phyloP scores from a whole-genome alignment of 1,139 yeast species.

The Saccharomyces uvarum region DNA sequence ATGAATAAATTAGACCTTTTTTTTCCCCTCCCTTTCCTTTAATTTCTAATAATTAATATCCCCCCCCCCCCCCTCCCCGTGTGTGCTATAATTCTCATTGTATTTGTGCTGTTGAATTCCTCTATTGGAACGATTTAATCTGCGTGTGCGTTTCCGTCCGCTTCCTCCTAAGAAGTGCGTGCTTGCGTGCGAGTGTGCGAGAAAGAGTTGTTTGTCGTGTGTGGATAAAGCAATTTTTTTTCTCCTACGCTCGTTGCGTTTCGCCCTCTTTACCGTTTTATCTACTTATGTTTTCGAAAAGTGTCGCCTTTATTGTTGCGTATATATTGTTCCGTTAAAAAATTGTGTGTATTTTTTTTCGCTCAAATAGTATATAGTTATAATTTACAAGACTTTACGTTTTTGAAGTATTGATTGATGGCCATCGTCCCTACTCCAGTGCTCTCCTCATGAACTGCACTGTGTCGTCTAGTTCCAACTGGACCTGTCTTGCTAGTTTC shows the following conservation, averaged over 20 bases:
- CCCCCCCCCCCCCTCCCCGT: not conserved
- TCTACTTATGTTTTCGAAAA: not conserved
- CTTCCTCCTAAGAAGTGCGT: not conserved
- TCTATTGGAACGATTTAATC: not conserved
- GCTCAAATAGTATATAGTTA: not conserved
- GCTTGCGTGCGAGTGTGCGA: not conserved
- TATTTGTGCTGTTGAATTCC: not conserved
- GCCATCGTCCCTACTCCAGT: constrained; percentile 17
- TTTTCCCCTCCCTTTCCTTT: not conserved
- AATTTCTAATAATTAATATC: constrained; percentile 1
- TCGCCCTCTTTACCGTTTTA: not conserved
- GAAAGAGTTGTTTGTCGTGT: not conserved
- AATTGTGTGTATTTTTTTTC: constrained; percentile 3
- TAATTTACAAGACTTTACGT: not conserved
- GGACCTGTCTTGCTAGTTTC: constrained; percentile 25
- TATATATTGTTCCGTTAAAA: not conserved
- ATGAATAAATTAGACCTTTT: not conserved
- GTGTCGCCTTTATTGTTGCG: not conserved
- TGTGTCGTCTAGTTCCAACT: constrained; percentile 29
- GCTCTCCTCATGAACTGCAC: constrained; percentile 32
- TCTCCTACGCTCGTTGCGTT: not conserved
- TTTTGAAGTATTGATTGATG: not conserved
- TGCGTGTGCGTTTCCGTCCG: not conserved
- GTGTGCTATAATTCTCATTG: not conserved
- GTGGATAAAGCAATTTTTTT: not conserved